Percentiles rank a stretch among this genome's conserved stretches.
Conservation (phyloP, 805 yeast species). For the Ogataea zsoltii region DNA sequence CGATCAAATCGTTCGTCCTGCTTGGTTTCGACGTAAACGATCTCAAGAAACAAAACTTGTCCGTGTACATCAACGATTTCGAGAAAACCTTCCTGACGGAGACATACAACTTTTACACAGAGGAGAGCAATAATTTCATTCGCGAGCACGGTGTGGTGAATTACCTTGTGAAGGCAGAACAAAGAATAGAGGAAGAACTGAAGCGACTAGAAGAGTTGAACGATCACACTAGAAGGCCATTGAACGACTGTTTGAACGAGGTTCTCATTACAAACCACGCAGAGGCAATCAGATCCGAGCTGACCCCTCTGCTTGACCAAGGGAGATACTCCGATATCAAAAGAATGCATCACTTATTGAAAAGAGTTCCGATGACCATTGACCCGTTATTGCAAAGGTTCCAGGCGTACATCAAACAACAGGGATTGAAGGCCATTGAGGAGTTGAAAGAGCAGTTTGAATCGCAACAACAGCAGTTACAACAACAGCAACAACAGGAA, state of each 20-base stretch:
- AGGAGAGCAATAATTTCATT: constrained; percentile 68
- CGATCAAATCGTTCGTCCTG: constrained; percentile 83
- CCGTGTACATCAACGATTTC: constrained; percentile 77
- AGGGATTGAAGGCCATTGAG: constrained; percentile 62
- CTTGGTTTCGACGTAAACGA: constrained; percentile 91
- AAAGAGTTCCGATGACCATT: constrained; percentile 76
- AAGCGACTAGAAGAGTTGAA: constrained; percentile 74
- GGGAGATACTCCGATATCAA: constrained; percentile 70
- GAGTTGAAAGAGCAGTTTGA: constrained; percentile 43
- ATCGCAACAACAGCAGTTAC: constrained; percentile 6
- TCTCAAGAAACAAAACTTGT: constrained; percentile 77
- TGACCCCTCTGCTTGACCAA: constrained; percentile 71
- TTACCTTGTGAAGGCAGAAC: constrained; percentile 84
- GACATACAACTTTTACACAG: constrained; percentile 63
- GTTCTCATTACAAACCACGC: constrained; percentile 81
- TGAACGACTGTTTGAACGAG: constrained; percentile 73
- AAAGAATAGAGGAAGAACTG: constrained; percentile 80
- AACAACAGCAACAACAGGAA: constrained; percentile 28
- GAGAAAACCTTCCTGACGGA: constrained; percentile 74
- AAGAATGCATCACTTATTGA: constrained; percentile 73
- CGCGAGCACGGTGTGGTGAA: constrained; percentile 81
- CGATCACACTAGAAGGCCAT: constrained; percentile 79
- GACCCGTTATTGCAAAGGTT: constrained; percentile 75
- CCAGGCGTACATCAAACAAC: constrained; percentile 67
- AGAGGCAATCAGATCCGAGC: constrained; percentile 71